phyloP scores from a whole-genome alignment of 768 basidiomycete genomes.

The Imleria badia region DNA sequence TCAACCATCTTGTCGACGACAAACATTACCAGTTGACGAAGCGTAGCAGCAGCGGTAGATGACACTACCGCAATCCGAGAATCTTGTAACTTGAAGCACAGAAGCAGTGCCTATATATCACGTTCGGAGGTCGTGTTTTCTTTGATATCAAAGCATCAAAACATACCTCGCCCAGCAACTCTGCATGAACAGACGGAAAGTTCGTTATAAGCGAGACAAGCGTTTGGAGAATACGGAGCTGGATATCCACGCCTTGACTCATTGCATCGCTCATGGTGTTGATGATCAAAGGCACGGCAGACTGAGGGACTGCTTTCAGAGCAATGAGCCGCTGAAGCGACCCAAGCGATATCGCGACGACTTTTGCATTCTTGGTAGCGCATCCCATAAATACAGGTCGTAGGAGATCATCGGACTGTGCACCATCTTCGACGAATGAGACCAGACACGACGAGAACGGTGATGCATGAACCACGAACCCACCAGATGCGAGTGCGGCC shows the following conservation, averaged over 20 bases:
- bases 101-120: conserved; percentile 68
- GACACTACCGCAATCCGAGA: conserved; percentile 95
- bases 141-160: neutral
- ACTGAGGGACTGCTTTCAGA: conserved; percentile 80
- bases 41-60: conserved; percentile 93
- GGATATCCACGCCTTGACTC: conserved; percentile 95
- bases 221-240: conserved; percentile 90
- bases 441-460: neutral
- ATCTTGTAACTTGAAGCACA: conserved; percentile 95
- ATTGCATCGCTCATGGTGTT: conserved; percentile 84
- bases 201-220: conserved; percentile 89
- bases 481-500: conserved; percentile 70
- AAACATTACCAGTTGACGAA: conserved; percentile 96
- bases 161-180: conserved; percentile 77
- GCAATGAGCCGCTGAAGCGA: conserved; percentile 89
- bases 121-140: neutral
- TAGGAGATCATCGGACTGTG: conserved; percentile 78
- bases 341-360: conserved; percentile 88
- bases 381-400: conserved; percentile 93
- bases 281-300: conserved; percentile 76
- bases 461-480: conserved; percentile 26
- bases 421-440: conserved; percentile 52
- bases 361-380: conserved; percentile 89
- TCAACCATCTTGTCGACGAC: conserved; percentile 91
- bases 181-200: conserved; percentile 78